Base-by-base conservation (phyloP, 192 early-diverging fungal genomes). In the Cetraspora pellucida region DNA sequence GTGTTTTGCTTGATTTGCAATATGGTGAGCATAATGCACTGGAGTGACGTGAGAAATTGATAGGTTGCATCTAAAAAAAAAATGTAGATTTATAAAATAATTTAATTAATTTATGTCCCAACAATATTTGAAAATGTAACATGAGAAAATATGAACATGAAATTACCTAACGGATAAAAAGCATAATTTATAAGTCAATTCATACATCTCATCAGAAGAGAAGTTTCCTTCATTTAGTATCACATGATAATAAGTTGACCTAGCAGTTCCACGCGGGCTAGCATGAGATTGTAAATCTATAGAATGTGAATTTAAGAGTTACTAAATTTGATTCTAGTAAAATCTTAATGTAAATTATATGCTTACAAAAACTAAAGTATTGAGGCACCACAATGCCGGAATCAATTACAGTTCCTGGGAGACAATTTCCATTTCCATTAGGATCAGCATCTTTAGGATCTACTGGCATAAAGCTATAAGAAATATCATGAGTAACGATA, bases 161-260 rank as follows among this genome's bases (percentile, higher is more conserved):
- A 65, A 44, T 44, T 68, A 68, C 66, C 66, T 68, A 6, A 21
- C 43, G 25, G 66, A 68, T 6, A 68, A 68, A 49, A 47, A 95
- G 82, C 95, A 96, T 47, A 96, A 83, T 3, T 90, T 83, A 81
- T 94, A 96, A 0, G 96, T 96, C 28, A 97, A 82, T 74, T 87
- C 81, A 78, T 95, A 92, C 21, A 97, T 58, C 9, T 28, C 55
- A 16, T 73, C 71, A 13, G 27, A 30, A 6, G 50, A 19, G 37
- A 73, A 73, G 9, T 58, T 31, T 3, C 31, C 45, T 25, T 73
- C 71, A 77, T 97, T 93, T 74, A 90, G 81, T 57, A 97, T 80
- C 3, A 96, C 94, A 65, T 91, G 90, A 88, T 97, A 97, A 82
- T 94, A 90, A 0, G 94, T 94, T 0, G 96, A 94, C 31, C 94